These are phyloP conservation scores for Elaeagnus macrophylla DNA, from an alignment of 306 rosid species.

Conservation along the genomic window DNA sequence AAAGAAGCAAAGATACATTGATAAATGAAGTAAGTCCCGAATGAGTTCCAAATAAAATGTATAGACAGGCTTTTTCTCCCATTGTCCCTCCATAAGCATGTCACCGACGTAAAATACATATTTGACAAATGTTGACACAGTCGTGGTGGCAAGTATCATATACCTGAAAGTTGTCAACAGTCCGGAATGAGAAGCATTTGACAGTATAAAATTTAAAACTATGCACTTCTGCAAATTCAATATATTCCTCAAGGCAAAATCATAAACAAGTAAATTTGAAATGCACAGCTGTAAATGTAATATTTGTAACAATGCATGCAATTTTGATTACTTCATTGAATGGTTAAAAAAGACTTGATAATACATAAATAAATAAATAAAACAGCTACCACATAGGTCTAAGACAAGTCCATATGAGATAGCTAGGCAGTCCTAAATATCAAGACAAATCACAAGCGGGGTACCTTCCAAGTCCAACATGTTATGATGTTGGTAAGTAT, in stretches of 20 bases:
- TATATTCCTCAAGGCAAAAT: not conserved
- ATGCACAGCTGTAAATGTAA: not conserved
- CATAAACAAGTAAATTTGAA: not conserved
- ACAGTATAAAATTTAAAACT: too few relatives aligned
- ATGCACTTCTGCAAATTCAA: not conserved
- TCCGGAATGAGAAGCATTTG: not conserved
- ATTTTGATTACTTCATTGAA: too few relatives aligned
- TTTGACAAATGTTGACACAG: constrained; percentile 77
- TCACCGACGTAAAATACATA: constrained; percentile 85
- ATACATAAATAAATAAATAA: too few relatives aligned
- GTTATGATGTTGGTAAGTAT: too few relatives aligned
- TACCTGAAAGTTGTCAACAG: constrained; percentile 53
- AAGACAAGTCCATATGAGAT: too few relatives aligned
- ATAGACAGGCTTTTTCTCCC: constrained; percentile 95
- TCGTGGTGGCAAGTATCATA: constrained; percentile 97
- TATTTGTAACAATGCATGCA: too few relatives aligned
- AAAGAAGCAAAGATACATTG: constrained; percentile 94
- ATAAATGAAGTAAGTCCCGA: constrained; percentile 92
- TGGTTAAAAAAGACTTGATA: too few relatives aligned
- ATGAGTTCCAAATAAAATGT: constrained; percentile 93
- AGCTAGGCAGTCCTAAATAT: too few relatives aligned
- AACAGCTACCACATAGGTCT: too few relatives aligned
- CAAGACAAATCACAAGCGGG: too few relatives aligned
- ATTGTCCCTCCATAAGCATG: constrained; percentile 96
- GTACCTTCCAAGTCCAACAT: too few relatives aligned